Percentiles rank a stretch among this genome's conserved stretches.
phyloP scores from a whole-genome alignment of 106 monocot genomes.

The Dendrobium nobile region DNA sequence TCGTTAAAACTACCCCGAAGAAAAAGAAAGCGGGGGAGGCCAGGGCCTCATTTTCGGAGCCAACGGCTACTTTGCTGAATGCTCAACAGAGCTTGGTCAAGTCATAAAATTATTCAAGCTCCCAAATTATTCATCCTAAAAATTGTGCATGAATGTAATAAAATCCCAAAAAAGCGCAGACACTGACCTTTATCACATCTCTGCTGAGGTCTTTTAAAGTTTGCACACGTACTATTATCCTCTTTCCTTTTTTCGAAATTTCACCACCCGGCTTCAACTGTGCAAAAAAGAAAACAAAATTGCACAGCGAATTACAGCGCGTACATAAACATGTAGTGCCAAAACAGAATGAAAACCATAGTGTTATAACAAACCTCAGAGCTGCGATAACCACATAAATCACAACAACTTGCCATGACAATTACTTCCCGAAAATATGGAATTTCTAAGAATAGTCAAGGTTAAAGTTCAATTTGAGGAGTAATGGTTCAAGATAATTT shows the following conservation, averaged over 20 bases:
- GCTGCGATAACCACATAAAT: constrained; percentile 90
- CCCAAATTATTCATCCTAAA: background rate
- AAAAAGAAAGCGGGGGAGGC: too few relatives aligned
- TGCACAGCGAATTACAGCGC: background rate
- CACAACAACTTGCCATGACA: constrained; percentile 89
- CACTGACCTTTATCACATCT: constrained; percentile 88
- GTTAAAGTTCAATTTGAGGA: constrained; percentile 6
- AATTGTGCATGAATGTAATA: background rate
- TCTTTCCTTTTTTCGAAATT: constrained; percentile 76
- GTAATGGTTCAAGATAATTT: background rate
- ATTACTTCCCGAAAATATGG: constrained; percentile 98
- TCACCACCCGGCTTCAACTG: constrained; percentile 95
- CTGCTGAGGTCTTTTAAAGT: constrained; percentile 68
- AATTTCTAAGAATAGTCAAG: constrained; percentile 59
- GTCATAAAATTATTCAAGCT: background rate
- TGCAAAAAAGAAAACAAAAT: constrained; percentile 1
- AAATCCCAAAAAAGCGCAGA: background rate
- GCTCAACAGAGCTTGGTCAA: background rate
- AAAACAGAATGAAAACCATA: background rate
- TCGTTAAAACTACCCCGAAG: too few relatives aligned
- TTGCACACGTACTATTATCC: constrained; percentile 53
- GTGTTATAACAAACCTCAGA: constrained; percentile 63
- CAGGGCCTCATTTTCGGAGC: too few relatives aligned
- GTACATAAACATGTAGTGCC: background rate
- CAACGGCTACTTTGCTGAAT: too few relatives aligned